Evolutionary conservation across 352 stramenopile genomes (phyloP), one percentile per base, ranked within the genome.

Genomic region (Pythium graminicola): DNA sequence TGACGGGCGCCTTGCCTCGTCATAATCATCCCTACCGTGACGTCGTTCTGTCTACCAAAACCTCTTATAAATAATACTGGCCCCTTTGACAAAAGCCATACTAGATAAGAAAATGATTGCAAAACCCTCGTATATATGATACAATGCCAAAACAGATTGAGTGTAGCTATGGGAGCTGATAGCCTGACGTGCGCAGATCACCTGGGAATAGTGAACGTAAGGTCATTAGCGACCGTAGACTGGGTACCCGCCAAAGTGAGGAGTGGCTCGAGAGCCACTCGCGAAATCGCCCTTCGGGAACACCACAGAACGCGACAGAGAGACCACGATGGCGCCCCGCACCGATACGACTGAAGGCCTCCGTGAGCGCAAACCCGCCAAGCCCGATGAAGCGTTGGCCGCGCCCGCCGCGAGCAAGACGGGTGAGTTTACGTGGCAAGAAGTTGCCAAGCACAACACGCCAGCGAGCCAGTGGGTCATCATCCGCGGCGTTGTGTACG

Each of bases 391-490:
- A 9, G 46, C 57, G 32, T 24, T 51, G 16, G 55, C 41, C 2
- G 45, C 14, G 40, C 23, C 7, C 32, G 35, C 50, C 4, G 38
- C 68, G 19, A 32, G 29, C 29, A 65, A 61, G 41, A 63, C 51
- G 44, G 49, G 57, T 57, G 72, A 74, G 49, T 97, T 88, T 70
- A 97, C 92, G 54, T 98, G 89, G 91, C 73, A 90, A 52, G 90
- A 99, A 43, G 90, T 99, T 41, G 88, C 95, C 52, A 82, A 96
- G 76, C 95, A 99, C 68, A 90, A 95, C 70, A 97, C 91, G 45
- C 85, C 88, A 23, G 69, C 89, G 23, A 97, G 98, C 82, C 95
- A 93, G 20, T 99, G 96, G 96, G 85, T 99, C 43, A 96, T 98
- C 38, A 85, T 97, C 58, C 81, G 87, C 60, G 85, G 86, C 56